Base-by-base conservation (phyloP, 2,329 filamentous ascomycete genomes). In the Penicillium frequentans region DNA sequence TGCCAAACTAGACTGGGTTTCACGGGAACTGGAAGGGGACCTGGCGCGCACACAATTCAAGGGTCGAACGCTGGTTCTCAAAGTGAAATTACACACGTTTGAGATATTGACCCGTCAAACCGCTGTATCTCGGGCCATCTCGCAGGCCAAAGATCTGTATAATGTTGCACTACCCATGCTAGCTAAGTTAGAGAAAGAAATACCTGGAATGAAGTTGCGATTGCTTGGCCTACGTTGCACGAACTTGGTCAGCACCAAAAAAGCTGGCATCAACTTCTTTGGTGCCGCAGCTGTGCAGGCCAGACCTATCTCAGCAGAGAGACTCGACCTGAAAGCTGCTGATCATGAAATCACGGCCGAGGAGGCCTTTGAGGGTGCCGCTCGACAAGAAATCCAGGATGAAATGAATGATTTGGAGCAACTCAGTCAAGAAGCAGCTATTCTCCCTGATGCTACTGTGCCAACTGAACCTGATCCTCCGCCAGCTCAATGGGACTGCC, bases 51-150 rank as follows among this genome's bases (percentile, higher is more conserved):
- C 90, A 1, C 85, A 90, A 62, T 91, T 90, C 75, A 96, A 93
- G 73, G 93, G 93, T 0, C 85, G 91, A n/a, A 98, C 93, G 0
- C 77, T 99, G 1, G 91, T 91, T 23, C 78, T 99, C 35, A 99
- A 99, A 73, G 83, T 97, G 62, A 99, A 99, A 72, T 78, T 98
- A 8, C 91, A 97, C 71, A 96, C 92, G 0, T 99, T 93, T 67
- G 93, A 98, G 73, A 90, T 97, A 21, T 83, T 91, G 51, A 96
- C 93, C 0, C 83, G 95, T 31, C 95, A 99, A 70, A 84, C 85
- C 6, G 85, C 90, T 3, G 83, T 88, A 2, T 88, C 90, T 0
- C 89, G 87, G 62, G 86, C 92, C 0, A 82, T 97, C 1, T 83
- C 77, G 49, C 78, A 83, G 6, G 89, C 91, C 0, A 88, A 93